Evolutionary conservation across 2,329 filamentous ascomycete species (phyloP), one percentile per base, ranked within the genome.

Genomic region (Hymenotorrendiella dingleyae): DNA sequence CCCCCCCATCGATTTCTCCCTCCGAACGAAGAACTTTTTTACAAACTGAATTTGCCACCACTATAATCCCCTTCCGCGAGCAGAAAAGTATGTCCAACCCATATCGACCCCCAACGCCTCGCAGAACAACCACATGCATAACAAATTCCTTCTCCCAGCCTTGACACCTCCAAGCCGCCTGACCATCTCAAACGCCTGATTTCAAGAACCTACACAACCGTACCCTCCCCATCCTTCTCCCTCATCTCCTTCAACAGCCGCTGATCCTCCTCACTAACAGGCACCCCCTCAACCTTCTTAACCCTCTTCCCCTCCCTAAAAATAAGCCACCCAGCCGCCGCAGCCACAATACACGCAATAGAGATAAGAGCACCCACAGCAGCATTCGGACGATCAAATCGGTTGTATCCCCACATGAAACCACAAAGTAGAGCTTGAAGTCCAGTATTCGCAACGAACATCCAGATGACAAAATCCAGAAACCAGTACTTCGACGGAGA

Each of bases 341-440:
- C 39, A 4, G 47, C 48, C 6, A 54, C 40, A 36, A 49, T 50
- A 46, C 52, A 52, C 3, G 47, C 52, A 12, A 52, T 28, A 16
- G 42, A 43, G 28, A 54, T 54, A 16, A 54, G 44, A 26, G 46
- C 29, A 2, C 52, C 52, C 1, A 49, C 45, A 16, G 36, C 45
- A 29, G 45, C 49, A 32, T 45, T 38, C 2, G 49, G 48, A 9
- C 52, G 38, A n/a, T 45, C 26, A 14, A 44, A 48, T 7, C 84
- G 71, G 58, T 85, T 83, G 65, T 84, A 71, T 2, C 76, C 80
- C 84, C 85, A 93, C 86, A 94, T 93, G 64, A 87, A 82, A 4
- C 75, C 80, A n/a, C 78, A 82, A 3, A 94, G 70, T 10, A 77
- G 71, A 30, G 72, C 72, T 60, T 94, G 87, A 34, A 91, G 71